Base-by-base conservation (phyloP, 2,329 filamentous ascomycete species). In the Coniella vitis region DNA sequence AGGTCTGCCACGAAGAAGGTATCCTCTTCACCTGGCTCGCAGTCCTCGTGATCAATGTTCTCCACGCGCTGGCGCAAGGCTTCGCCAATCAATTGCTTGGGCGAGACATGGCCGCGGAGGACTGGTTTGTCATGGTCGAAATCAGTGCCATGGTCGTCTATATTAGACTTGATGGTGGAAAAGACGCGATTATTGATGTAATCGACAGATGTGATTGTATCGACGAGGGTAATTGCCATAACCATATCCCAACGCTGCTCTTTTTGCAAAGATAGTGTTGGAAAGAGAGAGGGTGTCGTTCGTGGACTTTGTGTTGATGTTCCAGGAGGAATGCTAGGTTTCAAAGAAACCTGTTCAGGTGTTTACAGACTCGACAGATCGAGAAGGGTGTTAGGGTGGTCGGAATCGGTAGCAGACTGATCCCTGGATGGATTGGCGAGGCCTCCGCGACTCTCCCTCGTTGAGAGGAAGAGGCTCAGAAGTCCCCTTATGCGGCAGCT, bases 401-500 rank as follows among this genome's bases (percentile, higher is more conserved):
- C 88, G 87, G 78, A 93, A 95, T 73, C 84, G 86, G 76, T 90
- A 95, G 74, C 85, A 86, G 77, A 88, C 87, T 79, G 88, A 86
- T 84, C 85, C 88, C 79, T 87, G 79, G 78, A 78, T 84, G 79
- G 84, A 83, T 82, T 87, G 87, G 85, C 89, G 86, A 89, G 87
- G 88, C 86, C 89, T 91, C 86, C 86, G 89, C 87, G 90, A 95
- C 89, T 93, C 93, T 94, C 91, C 93, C 93, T 90, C 91, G 72
- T 75, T 76, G 76, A 93, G 91, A 95, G 90, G 91, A 97, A 97
- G 91, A 95, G 90, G 86, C 87, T 84, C 80, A 81, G 82, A 84
- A 84, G 81, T 81, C 84, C 86, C 94, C 87, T 89, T 97, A 98
- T 98, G 91, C 93, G 93, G 93, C 93, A 97, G 91, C 88, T 95